Evolutionary conservation across 805 yeast genomes (phyloP), one percentile per base, ranked within the genome.

Genomic region (Yarrowia sp.): DNA sequence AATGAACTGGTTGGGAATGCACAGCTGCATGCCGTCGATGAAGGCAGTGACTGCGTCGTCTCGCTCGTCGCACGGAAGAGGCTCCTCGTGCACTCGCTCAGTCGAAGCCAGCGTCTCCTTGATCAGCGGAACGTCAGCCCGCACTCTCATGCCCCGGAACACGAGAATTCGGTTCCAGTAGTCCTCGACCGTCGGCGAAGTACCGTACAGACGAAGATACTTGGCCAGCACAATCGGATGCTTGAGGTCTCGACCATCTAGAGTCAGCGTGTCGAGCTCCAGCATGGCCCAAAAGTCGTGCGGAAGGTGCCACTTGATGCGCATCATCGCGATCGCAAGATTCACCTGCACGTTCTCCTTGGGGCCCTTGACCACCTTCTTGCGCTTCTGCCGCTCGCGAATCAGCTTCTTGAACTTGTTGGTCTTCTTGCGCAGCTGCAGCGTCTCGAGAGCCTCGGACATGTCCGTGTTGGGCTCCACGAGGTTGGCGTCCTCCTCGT

Each of bases 1-100:
- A 58, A 88, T 78, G 69, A 88, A 88, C 61, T 84, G 83, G 71
- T 86, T 83, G 0, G 97, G 97, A 56, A 90, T 68, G 24, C 71
- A 73, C 61, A 77, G 60, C 12, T 76, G 66, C 63, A 77, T 47
- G 3, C 71, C 73, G 8, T 70, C 73, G n/a, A 73, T 65, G 14
- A 69, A 68, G 33, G 75, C 62, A 1, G 62, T 25, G 21, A 73
- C 63, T 32, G 67, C 61, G 21, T 66, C 72, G 7, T 65, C 66
- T 19, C 51, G 44, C n/a, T 55, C 47, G 8, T 39, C 61, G 21
- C 61, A 55, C 6, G 49, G 61, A 0, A 16, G 10, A 14, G 44
- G 61, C 22, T 14, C 47, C 19, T 55, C 61, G 16, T 55, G 47
- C 3, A 39, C 38, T 19, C 47, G 33, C 4, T 36, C 36, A 13